These are phyloP conservation scores for Hyphopichia pseudoburtonii DNA, from an alignment of 1,139 yeast genomes.

Conservation along the genomic window DNA sequence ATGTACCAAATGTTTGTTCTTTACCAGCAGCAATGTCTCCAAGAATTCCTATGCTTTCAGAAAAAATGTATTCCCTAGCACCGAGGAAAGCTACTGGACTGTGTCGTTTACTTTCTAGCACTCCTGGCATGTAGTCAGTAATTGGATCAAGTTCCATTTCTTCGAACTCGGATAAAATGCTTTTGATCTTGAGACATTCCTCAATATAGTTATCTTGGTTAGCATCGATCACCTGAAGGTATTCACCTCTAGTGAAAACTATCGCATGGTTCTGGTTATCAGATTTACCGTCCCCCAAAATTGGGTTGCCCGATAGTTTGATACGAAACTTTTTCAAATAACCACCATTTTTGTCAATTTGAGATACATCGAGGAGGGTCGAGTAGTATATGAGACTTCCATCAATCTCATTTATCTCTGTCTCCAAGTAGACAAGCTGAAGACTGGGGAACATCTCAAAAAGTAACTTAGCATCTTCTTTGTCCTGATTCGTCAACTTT, in stretches of 20 bases:
- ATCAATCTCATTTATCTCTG: conserved; percentile 35
- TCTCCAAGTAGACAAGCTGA: conserved; percentile 59
- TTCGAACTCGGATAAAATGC: conserved; percentile 78
- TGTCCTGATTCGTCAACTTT: conserved; percentile 52
- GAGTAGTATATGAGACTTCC: conserved; percentile 51
- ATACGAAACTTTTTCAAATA: conserved; percentile 54
- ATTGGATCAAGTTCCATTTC: conserved; percentile 42
- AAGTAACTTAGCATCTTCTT: conserved; percentile 54
- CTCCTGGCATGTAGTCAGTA: conserved; percentile 49
- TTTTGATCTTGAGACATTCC: conserved; percentile 79
- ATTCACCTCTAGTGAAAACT: conserved; percentile 82
- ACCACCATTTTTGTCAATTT: conserved; percentile 37
- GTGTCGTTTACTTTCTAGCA: conserved; percentile 19
- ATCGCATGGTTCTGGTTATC: conserved; percentile 81
- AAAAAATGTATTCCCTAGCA: conserved; percentile 84
- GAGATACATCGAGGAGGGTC: conserved; percentile 56
- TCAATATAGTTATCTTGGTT: conserved; percentile 86
- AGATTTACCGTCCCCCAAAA: conserved; percentile 86
- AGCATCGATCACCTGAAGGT: conserved; percentile 84
- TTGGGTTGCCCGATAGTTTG: conserved; percentile 78
- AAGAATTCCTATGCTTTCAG: conserved; percentile 79
- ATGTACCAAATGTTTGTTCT: conserved; percentile 89
- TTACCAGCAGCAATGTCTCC: conserved; percentile 95
- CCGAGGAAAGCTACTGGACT: conserved; percentile 82
- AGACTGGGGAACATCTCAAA: conserved; percentile 63